phyloP scores from a whole-genome alignment of 2,329 filamentous ascomycete species.

The Davidsoniella neocaledoniae region DNA sequence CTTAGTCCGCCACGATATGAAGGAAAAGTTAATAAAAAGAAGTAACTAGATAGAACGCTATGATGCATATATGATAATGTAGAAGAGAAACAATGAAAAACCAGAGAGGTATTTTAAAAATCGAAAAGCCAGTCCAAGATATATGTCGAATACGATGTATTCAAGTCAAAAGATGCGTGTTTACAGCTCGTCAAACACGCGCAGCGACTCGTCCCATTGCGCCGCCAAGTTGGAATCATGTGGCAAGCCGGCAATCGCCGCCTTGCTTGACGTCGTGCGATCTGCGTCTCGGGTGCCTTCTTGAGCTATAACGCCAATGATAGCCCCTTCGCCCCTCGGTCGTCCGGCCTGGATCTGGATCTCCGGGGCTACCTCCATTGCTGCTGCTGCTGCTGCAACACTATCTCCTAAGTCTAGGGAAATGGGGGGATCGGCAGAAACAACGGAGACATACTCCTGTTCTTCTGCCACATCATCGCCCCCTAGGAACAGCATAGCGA shows the following conservation, averaged over 20 bases:
- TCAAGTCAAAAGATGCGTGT: background rate
- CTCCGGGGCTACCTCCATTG: background rate
- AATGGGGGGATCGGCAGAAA: background rate
- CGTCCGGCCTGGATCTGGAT: background rate
- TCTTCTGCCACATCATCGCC: slow-evolving; percentile 1
- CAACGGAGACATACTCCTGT: no score
- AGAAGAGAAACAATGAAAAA: no score
- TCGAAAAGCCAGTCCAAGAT: no score
- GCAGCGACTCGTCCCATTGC: slow-evolving; percentile 22
- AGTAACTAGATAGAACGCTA: no score
- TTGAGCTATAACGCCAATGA: background rate
- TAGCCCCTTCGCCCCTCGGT: background rate
- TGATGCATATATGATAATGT: no score
- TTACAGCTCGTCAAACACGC: slow-evolving; percentile 32
- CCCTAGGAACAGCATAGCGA: slow-evolving; percentile 21
- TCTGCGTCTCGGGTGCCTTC: no score
- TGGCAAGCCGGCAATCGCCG: no score
- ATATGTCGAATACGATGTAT: no score
- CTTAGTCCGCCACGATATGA: no score
- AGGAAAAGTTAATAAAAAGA: no score
- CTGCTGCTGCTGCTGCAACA: background rate
- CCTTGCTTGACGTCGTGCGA: no score
- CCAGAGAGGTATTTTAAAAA: no score
- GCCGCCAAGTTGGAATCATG: slow-evolving; percentile 2
- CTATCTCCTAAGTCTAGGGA: background rate